Base-by-base conservation (phyloP, 2,329 filamentous ascomycete species). In the Cladophialophora carrionii region DNA sequence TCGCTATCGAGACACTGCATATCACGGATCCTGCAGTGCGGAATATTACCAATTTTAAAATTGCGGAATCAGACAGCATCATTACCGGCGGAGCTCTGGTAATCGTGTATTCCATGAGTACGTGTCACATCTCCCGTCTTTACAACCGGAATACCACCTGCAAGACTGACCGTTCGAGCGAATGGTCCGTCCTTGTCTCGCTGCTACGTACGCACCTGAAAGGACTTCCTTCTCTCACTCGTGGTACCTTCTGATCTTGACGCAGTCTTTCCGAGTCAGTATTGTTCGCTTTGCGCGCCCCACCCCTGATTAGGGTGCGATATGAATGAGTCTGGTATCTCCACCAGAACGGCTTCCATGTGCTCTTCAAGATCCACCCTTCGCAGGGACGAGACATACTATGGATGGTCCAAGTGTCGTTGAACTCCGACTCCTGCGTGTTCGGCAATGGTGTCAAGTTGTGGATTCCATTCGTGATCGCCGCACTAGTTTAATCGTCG, bases 391-490 rank as follows among this genome's bases (percentile, higher is more conserved):
- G n/a, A 14, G 17, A 43, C 37, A n/a, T 8, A 2, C 6, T 6
- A 43, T 29, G 26, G 3, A 29, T 6, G 26, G 12, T 24, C 22
- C 37, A 26, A 34, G 22, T 12, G 49, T 55, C 59, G 59, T 55
- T 49, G 32, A 61, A 61, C 51, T 61, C 59, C 59, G 59, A 32
- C 5, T 32, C 29, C 7, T 55, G 31, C 22, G 48, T 34, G 3
- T 53, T 29, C 32, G 31, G 46, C 59, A 48, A 63, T 63, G 61
- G 61, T 57, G 61, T 59, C 61, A 63, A 24, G 14, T 54, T 29
- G 61, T 63, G 61, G 61, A 55, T 57, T 55, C 6, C 46, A 46
- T 57, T 57, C 55, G 61, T 63, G 61, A 57, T 63, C 24, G 26
- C 5, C 8, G 24, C 22, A 26, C 22, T 26, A 20, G 48, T n/a